These are phyloP conservation scores for Diatrype stigma DNA, from an alignment of 2,329 filamentous ascomycete genomes.

Conservation along the genomic window DNA sequence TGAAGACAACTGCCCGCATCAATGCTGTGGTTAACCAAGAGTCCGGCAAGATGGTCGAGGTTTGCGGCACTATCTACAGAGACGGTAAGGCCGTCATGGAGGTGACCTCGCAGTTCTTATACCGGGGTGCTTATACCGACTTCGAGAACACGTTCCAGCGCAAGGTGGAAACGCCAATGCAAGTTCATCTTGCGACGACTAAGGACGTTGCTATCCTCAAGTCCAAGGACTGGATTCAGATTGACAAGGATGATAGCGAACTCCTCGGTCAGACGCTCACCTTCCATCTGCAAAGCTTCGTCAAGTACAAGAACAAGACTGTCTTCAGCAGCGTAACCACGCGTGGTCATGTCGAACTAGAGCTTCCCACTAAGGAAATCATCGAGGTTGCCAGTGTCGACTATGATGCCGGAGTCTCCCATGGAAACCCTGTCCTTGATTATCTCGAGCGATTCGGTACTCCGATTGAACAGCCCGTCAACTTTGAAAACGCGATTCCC, in stretches of 20 bases:
- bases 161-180: slow-evolving; percentile 92
- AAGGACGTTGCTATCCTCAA: slow-evolving; percentile 92
- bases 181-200: slow-evolving; percentile 78
- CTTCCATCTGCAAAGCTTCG: slow-evolving; percentile 89
- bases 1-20: slow-evolving; percentile 90
- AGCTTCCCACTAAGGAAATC: slow-evolving; percentile 93
- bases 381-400: slow-evolving; percentile 97
- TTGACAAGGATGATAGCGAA: slow-evolving; percentile 75
- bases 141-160: slow-evolving; percentile 98
- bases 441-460: slow-evolving; percentile 90
- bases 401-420: slow-evolving; percentile 85
- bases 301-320: slow-evolving; percentile 91
- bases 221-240: slow-evolving; percentile 96
- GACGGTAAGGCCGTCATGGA: slow-evolving; percentile 89
- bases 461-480: slow-evolving; percentile 90
- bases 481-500: slow-evolving; percentile 96
- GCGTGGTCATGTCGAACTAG: slow-evolving; percentile 83
- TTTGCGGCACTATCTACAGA: slow-evolving; percentile 92
- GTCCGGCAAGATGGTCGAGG: slow-evolving; percentile 98
- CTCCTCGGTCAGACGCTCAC: slow-evolving; percentile 89
- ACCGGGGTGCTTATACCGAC: slow-evolving; percentile 87
- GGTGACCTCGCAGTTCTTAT: slow-evolving; percentile 96
- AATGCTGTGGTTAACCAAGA: slow-evolving; percentile 98
- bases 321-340: slow-evolving; percentile 92
- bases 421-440: slow-evolving; percentile 95